Percentiles rank a stretch among this genome's conserved stretches.
Conservation (phyloP, 106 monocot species). For the Acorus calamus region DNA sequence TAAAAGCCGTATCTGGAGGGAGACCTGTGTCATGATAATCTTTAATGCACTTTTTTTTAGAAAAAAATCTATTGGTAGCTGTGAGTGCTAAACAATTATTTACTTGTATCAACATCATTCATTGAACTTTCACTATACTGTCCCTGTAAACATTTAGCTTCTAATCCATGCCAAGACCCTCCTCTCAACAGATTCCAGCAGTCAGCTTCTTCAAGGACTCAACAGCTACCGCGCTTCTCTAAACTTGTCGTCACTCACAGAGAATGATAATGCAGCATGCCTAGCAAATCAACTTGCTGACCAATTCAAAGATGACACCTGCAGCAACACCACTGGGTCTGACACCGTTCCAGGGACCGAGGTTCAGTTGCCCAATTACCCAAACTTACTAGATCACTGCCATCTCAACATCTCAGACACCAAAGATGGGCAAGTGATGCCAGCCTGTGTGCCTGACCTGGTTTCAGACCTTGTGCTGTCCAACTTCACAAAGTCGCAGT, state of each 20-base stretch:
- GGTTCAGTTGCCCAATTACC: constrained; percentile 62
- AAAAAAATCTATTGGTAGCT: no score
- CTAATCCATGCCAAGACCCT: not conserved
- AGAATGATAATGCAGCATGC: constrained; percentile 67
- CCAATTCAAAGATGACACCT: constrained; percentile 55
- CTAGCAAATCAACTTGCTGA: constrained; percentile 63
- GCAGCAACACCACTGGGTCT: constrained; percentile 71
- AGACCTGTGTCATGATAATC: no score
- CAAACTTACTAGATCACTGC: constrained; percentile 41
- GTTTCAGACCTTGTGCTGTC: constrained; percentile 36
- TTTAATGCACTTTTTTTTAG: no score
- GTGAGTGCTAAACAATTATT: no score
- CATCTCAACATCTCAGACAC: constrained; percentile 66
- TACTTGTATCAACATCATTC: no score
- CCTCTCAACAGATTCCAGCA: constrained; percentile 33
- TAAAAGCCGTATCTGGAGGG: no score
- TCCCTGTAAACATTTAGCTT: no score
- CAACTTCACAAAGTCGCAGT: constrained; percentile 88
- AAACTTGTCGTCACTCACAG: constrained; percentile 52
- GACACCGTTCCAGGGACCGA: constrained; percentile 73
- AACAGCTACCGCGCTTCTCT: constrained; percentile 76
- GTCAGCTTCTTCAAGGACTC: constrained; percentile 57
- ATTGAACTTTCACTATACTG: no score
- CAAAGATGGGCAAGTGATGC: constrained; percentile 55
- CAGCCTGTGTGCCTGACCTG: constrained; percentile 65